Base-by-base conservation (phyloP, 345 rosid genomes). In the Arabidopsis suecica region DNA sequence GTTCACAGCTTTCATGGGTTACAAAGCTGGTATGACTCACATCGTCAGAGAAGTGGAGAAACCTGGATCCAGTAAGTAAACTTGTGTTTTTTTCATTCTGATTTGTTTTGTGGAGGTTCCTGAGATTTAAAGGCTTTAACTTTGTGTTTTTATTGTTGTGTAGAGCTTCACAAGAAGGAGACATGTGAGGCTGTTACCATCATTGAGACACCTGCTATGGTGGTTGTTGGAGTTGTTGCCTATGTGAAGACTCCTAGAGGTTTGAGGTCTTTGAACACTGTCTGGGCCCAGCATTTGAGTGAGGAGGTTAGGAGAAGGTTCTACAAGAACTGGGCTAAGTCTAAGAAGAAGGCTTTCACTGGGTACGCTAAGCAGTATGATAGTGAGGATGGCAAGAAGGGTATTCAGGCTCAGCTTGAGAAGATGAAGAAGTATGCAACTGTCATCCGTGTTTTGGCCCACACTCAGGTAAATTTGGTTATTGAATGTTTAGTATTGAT, bases 11-110 rank as follows among this genome's bases (percentile, higher is more conserved):
- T 89, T 91, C 82, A 37, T 91, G 83, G 96, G 96, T 53, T 89
- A 91, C 84, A 89, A 91, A 79, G 97, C 97, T 80, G 93, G 97
- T 4, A 91, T 89, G 97, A 89, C 97, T 11, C 97, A 91, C 81
- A 91, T 91, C 84, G 95, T 91, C 41, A 76, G 96, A 61, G 97
- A 91, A 61, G 97, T 91, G 1, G 96, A 89, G 49, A 91, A 91
- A 32, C 96, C 97, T 2, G 96, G 97, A 72, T 91, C 97, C 28
- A 91, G 97, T 89, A 80, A 85, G 92, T 36, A 0, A n/a, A 5
- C 9, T 10, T 65, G 4, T 56, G 6, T 11, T 0, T 50, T 50
- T 5, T 10, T 49, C 2, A n/a, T 65, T 14, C 5, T 34, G 6
- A 13, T 74, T 8, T 9, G 28, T 16, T 60, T 49, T 13, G 18